Evolutionary conservation across 208 protist genomes (phyloP).

Genomic region (Histomonas meleagridis): DNA sequence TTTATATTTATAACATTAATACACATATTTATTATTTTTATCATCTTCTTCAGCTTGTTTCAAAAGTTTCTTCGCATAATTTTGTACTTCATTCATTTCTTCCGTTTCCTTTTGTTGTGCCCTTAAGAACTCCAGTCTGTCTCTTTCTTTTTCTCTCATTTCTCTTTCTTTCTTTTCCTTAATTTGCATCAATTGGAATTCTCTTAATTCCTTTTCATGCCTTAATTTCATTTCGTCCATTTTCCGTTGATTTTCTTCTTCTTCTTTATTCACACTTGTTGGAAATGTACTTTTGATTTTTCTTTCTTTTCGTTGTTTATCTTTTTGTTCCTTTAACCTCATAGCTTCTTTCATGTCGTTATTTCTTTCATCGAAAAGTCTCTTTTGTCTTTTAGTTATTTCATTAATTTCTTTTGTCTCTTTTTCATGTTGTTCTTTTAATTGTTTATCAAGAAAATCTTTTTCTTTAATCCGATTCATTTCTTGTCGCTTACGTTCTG

Average conservation of each 20-base stretch:
- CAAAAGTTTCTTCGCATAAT: neutral
- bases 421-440: neutral
- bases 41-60: neutral
- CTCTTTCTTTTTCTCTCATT: neutral
- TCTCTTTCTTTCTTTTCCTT: constrained; percentile 10
- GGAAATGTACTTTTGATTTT: neutral
- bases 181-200: neutral
- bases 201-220: neutral
- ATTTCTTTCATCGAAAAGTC: neutral
- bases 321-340: neutral
- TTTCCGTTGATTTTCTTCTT: neutral
- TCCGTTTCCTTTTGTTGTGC: neutral
- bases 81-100: neutral
- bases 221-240: neutral
- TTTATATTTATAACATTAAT: no score
- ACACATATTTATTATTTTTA: neutral
- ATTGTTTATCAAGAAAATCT: neutral
- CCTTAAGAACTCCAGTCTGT: neutral
- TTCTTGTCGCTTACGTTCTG: neutral
- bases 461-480: neutral
- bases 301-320: neutral
- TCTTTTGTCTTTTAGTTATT: neutral
- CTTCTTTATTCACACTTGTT: neutral
- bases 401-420: neutral
- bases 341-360: neutral